Evolutionary conservation across 805 yeast genomes (phyloP).

Genomic region (Wickerhamiella spandovensis): DNA sequence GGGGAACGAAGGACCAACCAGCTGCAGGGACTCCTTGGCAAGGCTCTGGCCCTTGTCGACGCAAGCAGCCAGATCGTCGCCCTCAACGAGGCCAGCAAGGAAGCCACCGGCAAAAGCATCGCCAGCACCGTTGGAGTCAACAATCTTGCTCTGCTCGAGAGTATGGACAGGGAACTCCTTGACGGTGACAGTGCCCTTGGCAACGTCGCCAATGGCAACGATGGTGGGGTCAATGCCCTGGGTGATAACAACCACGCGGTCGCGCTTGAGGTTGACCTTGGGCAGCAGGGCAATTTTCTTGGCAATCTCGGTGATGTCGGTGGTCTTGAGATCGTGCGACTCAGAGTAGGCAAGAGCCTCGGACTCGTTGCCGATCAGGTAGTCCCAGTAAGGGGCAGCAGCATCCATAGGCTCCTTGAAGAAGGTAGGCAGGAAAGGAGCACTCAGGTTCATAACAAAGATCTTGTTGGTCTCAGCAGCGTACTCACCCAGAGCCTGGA

Average conservation of each 20-base stretch:
- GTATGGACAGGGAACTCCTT: conserved; percentile 56
- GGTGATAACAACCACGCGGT: conserved; percentile 85
- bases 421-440: conserved; percentile 92
- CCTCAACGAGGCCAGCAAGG: conserved; percentile 73
- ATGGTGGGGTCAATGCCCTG: conserved; percentile 91
- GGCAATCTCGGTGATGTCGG: conserved; percentile 66
- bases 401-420: conserved; percentile 82
- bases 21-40: conserved; percentile 82
- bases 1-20: conserved; percentile 91
- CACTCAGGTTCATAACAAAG: conserved; percentile 77
- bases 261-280: conserved; percentile 51
- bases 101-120: conserved; percentile 98
- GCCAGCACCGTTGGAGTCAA: conserved; percentile 98
- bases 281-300: conserved; percentile 67
- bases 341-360: conserved; percentile 94
- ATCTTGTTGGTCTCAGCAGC: conserved; percentile 73
- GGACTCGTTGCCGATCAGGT: conserved; percentile 86
- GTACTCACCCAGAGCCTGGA: conserved; percentile 76
- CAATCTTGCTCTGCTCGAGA: conserved; percentile 51
- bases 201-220: conserved; percentile 45
- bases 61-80: conserved; percentile 42
- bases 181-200: conserved; percentile 30
- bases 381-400: conserved; percentile 76
- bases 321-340: conserved; percentile 52
- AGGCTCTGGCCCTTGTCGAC: conserved; percentile 88